Conservation (phyloP, 2,329 filamentous ascomycete genomes). For the Fusarium chaquense region DNA sequence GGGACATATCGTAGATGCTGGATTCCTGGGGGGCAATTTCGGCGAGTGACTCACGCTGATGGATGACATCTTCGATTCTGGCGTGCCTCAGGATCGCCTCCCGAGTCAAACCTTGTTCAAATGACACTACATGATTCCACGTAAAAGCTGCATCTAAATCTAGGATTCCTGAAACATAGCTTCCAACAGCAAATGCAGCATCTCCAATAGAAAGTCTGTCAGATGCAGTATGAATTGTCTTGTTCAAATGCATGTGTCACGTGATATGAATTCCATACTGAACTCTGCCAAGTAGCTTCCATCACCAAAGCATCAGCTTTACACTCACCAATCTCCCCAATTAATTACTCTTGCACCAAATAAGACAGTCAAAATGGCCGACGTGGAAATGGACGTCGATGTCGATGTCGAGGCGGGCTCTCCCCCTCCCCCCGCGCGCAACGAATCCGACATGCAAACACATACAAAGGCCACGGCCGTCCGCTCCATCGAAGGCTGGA, state of each 20-base stretch:
- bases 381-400: slow-evolving; percentile 72
- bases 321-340: neutral
- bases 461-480: slow-evolving; percentile 81
- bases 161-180: neutral
- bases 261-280: slow-evolving; percentile 33
- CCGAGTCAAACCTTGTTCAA: neutral
- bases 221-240: neutral
- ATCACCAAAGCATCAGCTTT: slow-evolving; percentile 5
- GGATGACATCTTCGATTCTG: slow-evolving; percentile 29
- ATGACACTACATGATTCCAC: neutral
- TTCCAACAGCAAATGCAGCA: neutral
- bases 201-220: neutral
- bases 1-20: slow-evolving; percentile 17
- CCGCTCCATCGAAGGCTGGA: slow-evolving; percentile 90
- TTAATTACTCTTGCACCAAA: neutral
- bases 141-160: neutral
- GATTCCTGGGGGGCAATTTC: slow-evolving; percentile 5
- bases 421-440: slow-evolving; percentile 57
- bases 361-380: slow-evolving; percentile 58
- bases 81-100: slow-evolving; percentile 23
- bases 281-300: slow-evolving; percentile 6
- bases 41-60: slow-evolving; percentile 43
- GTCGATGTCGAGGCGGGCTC: slow-evolving; percentile 60
- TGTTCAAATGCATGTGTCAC: slow-evolving; percentile 13
- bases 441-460: slow-evolving; percentile 76